Evolutionary conservation across 1,284 basidiomycete genomes (phyloP).

Genomic region (Sporisorium reilianum): DNA sequence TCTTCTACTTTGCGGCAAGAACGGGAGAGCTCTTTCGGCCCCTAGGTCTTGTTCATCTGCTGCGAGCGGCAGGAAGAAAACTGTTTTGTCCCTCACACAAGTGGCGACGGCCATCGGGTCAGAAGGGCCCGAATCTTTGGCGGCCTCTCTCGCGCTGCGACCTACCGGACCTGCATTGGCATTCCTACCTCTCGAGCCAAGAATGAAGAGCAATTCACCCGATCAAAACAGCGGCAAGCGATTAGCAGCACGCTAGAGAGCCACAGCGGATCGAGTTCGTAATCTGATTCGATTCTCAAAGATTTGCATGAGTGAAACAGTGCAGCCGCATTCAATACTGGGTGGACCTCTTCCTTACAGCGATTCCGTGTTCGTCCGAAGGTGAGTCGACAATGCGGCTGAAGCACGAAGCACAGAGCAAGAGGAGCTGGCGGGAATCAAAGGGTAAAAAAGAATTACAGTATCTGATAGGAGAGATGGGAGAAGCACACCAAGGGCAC

Average conservation of each 20-base stretch:
- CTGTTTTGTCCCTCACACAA: not conserved
- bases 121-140: not conserved
- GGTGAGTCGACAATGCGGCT: not conserved
- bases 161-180: not conserved
- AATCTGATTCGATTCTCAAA: conserved; percentile 1
- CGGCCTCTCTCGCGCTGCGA: not conserved
- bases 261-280: not conserved
- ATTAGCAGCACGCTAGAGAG: not conserved
- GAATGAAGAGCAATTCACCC: not conserved
- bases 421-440: not conserved
- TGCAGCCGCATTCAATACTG: not conserved
- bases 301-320: conserved; percentile 20
- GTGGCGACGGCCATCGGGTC: not conserved
- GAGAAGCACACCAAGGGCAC: not conserved
- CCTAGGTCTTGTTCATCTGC: not conserved
- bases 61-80: not conserved
- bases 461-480: not conserved
- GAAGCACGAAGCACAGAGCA: no score
- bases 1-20: not conserved
- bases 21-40: not conserved
- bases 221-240: not conserved
- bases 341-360: not conserved
- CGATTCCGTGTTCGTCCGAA: conserved; percentile 10
- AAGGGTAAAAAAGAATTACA: not conserved
- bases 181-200: not conserved